Evolutionary conservation across 2,329 filamentous ascomycete species (phyloP).

Genomic region (Aureobasidium sp.): DNA sequence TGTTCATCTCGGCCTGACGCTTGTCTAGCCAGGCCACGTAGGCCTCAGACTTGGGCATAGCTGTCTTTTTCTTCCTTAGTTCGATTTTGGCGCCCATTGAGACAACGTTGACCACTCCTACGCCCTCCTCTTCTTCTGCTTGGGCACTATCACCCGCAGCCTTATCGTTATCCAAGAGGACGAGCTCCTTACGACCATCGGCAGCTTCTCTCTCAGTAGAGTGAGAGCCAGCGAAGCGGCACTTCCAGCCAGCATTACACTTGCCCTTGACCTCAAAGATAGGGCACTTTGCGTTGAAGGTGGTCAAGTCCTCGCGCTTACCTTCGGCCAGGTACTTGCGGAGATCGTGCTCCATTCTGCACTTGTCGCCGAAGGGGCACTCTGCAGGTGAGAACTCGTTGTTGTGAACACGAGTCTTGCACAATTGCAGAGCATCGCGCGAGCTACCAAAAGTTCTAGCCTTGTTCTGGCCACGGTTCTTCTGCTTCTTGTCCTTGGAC

Average conservation of each 20-base stretch:
- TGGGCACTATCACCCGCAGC: constrained; percentile 20
- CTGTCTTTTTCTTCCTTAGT: constrained; percentile 62
- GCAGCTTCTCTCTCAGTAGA: constrained; percentile 68
- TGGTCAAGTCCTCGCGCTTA: constrained; percentile 69
- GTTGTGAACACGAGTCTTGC: constrained; percentile 60
- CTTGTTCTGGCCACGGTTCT: constrained; percentile 70
- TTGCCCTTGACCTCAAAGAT: constrained; percentile 67
- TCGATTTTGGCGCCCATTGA: constrained; percentile 61
- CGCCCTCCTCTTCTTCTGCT: constrained; percentile 30
- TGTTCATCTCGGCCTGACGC: constrained; percentile 35
- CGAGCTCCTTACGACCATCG: constrained; percentile 75
- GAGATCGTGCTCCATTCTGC: constrained; percentile 74
- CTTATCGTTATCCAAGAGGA: constrained; percentile 53
- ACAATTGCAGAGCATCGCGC: constrained; percentile 67
- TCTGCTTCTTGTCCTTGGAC: constrained; percentile 42
- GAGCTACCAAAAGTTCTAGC: constrained; percentile 73
- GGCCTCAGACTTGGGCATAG: constrained; percentile 63
- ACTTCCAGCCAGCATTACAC: constrained; percentile 87
- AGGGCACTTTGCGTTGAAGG: constrained; percentile 70
- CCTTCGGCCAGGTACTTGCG: constrained; percentile 76
- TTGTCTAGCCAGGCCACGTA: constrained; percentile 72
- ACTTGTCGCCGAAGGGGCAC: constrained; percentile 72
- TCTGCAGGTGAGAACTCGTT: constrained; percentile 71
- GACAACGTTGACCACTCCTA: constrained; percentile 69
- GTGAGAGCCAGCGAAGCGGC: constrained; percentile 81